Evolutionary conservation across 352 stramenopile genomes (phyloP).

Genomic region (Thalassiosira mediterranea): DNA sequence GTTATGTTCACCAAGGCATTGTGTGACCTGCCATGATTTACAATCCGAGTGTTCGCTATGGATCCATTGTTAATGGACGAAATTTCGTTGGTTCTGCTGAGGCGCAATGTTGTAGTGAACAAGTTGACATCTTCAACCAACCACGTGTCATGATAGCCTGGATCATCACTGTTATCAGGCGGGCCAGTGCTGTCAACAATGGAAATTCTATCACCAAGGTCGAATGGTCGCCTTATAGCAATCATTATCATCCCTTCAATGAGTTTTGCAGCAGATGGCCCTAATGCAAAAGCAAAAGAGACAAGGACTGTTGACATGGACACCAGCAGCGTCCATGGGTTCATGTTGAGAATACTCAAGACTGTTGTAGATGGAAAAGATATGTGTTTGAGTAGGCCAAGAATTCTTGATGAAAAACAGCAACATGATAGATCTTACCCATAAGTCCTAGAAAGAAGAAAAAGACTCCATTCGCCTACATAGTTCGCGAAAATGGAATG

Average conservation of each 20-base stretch:
- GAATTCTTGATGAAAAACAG: too few species aligned
- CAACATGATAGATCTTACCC: too few species aligned
- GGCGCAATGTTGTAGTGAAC: constrained; percentile 68
- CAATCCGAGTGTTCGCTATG: constrained; percentile 62
- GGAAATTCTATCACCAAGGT: constrained; percentile 55
- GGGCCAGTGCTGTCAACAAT: constrained; percentile 31
- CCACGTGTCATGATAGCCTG: constrained; percentile 39
- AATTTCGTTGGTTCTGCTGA: constrained; percentile 73
- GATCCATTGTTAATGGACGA: constrained; percentile 70
- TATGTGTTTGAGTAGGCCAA: too few species aligned
- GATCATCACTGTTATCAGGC: constrained; percentile 35
- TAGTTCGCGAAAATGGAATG: too few species aligned
- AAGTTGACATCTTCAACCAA: constrained; percentile 73
- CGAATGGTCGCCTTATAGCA: constrained; percentile 59
- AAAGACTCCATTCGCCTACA: constrained; percentile 61
- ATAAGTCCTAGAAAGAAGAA: constrained; percentile 61
- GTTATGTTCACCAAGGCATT: constrained; percentile 61
- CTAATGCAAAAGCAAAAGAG: constrained; percentile 76
- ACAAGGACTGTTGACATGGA: constrained; percentile 75
- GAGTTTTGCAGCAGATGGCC: constrained; percentile 62
- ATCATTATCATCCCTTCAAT: constrained; percentile 81
- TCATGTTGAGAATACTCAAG: constrained; percentile 64
- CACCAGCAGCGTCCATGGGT: constrained; percentile 75
- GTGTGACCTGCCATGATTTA: constrained; percentile 68
- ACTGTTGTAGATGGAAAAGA: too few species aligned